Conservation (phyloP, 768 basidiomycete genomes). For the Lactifluus piperatus region DNA sequence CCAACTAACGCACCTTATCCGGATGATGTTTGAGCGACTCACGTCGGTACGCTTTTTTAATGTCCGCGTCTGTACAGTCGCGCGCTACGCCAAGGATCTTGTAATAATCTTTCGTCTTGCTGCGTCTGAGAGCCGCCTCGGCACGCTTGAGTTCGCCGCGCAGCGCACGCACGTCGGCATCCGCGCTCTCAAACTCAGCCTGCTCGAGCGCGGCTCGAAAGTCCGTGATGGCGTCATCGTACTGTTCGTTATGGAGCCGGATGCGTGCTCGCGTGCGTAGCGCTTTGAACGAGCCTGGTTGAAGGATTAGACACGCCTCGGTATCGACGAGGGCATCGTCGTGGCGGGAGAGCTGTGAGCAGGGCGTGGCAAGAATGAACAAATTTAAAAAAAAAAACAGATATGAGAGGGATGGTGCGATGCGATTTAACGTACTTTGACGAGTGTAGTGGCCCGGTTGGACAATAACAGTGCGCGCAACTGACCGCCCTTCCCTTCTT, state of each 20-base stretch:
- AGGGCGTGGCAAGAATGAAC: neutral
- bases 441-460: conserved; percentile 74
- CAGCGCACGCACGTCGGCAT: conserved; percentile 53
- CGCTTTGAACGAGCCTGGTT: conserved; percentile 71
- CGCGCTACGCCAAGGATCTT: conserved; percentile 59
- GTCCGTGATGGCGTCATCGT: conserved; percentile 60
- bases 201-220: conserved; percentile 76
- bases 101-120: conserved; percentile 88
- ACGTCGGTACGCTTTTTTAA: conserved; percentile 87
- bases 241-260: conserved; percentile 63
- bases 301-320: conserved; percentile 52
- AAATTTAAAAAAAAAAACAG: neutral
- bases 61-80: conserved; percentile 59
- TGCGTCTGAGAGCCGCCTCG: conserved; percentile 72
- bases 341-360: conserved; percentile 47
- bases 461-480: conserved; percentile 73
- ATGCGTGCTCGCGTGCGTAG: conserved; percentile 81
- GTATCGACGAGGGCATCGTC: conserved; percentile 67
- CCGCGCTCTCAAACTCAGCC: conserved; percentile 53
- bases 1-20: conserved; percentile 49
- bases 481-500: conserved; percentile 72
- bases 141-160: conserved; percentile 68
- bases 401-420: conserved; percentile 4
- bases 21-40: conserved; percentile 83
- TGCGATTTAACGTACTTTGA: conserved; percentile 46